Evolutionary conservation across 139 green algal genomes (phyloP), one percentile per base, ranked within the genome.

Genomic region (Chlamydomonas schloesseri): DNA sequence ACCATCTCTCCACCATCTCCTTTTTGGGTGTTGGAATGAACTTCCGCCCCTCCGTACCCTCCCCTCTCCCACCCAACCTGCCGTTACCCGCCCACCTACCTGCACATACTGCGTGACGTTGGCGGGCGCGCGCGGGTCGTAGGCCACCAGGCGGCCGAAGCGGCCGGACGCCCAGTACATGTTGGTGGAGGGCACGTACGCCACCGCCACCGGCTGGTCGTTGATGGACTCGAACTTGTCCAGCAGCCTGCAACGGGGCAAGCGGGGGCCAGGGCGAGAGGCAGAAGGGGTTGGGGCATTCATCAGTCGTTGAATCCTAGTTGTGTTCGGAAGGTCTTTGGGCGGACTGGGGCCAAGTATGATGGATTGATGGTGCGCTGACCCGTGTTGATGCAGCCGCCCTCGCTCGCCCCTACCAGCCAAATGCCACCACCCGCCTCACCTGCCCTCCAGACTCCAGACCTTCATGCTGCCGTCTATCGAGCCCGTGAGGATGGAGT

Each of bases 371-470:
- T n/a, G n/a, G n/a, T n/a, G n/a, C n/a, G n/a, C n/a, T n/a, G n/a
- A n/a, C n/a, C n/a, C n/a, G 42, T 50, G 42, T 50, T 50, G n/a
- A n/a, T n/a, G n/a, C n/a, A n/a, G n/a, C n/a, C 42, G 42, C 55
- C 55, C 55, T 4, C 20, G 18, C 55, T 24, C 55, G 55, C 20
- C 55, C 10, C 26, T 68, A 53, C 23, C 69, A 2, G 18, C 34
- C 20, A 10, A 53, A 10, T 1, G 28, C 18, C 34, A 5, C 18
- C 5, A 3, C 1, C 34, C 31, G 2, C 26, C 88, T 13, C 84
- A 94, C 90, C 92, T 93, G 37, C 93, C 93, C 83, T 96, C 94
- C 75, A 94, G 86, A 86, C 90, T 95, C 94, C 94, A 95, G 13
- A 95, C 91, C 68, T 93, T 92, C 86, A 96, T 86, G 57, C 83